Conservation (phyloP, 352 stramenopile species). For the Phytophthora constricta region DNA sequence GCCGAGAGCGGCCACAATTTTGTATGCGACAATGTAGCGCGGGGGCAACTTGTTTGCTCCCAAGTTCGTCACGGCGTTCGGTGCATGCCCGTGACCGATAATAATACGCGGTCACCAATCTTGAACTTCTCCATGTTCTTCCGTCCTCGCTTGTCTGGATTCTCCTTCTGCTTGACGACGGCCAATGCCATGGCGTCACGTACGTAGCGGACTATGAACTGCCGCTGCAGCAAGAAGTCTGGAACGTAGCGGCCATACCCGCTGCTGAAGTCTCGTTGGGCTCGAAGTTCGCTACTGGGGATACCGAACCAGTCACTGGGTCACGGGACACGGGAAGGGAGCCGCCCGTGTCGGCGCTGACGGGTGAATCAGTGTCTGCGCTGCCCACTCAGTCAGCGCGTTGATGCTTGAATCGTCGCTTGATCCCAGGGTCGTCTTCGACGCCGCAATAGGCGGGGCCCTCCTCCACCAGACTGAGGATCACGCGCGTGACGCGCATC, state of each 20-base stretch:
- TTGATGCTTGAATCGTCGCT: neutral
- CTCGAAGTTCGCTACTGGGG: too few relatives aligned
- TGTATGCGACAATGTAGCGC: conserved; percentile 21
- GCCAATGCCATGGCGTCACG: conserved; percentile 5
- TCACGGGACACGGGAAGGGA: too few relatives aligned
- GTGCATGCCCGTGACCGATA: conserved; percentile 16
- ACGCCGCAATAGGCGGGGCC: too few relatives aligned
- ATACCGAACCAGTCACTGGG: too few relatives aligned
- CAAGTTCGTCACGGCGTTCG: conserved; percentile 9
- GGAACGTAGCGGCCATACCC: too few relatives aligned
- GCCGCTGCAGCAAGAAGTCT: neutral
- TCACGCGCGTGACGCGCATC: conserved; percentile 4
- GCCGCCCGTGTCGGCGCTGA: neutral
- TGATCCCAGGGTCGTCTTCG: too few relatives aligned
- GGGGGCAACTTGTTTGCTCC: conserved; percentile 13
- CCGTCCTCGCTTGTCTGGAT: conserved; percentile 14
- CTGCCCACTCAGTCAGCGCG: neutral
- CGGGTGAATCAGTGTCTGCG: neutral
- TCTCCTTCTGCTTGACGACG: conserved; percentile 19
- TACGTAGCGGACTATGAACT: neutral
- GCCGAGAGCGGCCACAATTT: neutral
- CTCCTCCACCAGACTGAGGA: too few relatives aligned
- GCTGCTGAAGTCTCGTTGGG: too few relatives aligned
- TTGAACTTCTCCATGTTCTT: conserved; percentile 16
- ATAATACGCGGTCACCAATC: conserved; percentile 17